Evolutionary conservation across 2,329 filamentous ascomycete genomes (phyloP).

Genomic region (Xylariaceae sp.): DNA sequence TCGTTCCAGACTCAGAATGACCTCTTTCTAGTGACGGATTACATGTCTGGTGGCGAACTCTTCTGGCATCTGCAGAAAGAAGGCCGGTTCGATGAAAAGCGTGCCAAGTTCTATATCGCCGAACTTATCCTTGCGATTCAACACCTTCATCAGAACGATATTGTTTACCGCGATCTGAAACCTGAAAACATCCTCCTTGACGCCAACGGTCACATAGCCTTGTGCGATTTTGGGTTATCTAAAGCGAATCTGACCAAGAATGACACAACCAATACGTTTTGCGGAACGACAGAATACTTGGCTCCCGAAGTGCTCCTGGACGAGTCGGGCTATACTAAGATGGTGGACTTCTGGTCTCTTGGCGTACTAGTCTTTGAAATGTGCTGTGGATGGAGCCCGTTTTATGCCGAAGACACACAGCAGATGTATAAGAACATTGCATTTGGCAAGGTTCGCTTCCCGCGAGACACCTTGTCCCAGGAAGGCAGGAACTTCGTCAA

Average conservation of each 20-base stretch:
- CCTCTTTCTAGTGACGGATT: conserved; percentile 97
- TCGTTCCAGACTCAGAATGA: conserved; percentile 98
- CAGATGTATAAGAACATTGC: conserved; percentile 99
- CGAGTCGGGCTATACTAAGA: conserved; percentile 97
- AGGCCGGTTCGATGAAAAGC: conserved; percentile 90
- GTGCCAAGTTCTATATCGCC: conserved; percentile 98
- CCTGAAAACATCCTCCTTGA: conserved; percentile 97
- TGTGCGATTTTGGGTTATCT: conserved; percentile 96
- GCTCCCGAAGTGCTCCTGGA: conserved; percentile 95
- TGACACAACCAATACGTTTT: conserved; percentile 98
- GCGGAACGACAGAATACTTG: conserved; percentile 96
- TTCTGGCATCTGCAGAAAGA: conserved; percentile 99
- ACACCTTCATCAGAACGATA: conserved; percentile 95
- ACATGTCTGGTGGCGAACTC: conserved; percentile 98
- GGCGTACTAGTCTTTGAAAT: conserved; percentile 98
- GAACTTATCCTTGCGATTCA: conserved; percentile 95
- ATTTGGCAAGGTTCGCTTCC: conserved; percentile 97
- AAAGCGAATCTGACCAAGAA: conserved; percentile 98
- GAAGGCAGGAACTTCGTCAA: conserved; percentile 99
- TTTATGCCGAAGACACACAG: conserved; percentile 98
- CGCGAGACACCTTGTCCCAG: conserved; percentile 89
- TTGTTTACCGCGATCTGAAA: conserved; percentile 96
- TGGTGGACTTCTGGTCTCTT: conserved; percentile 99
- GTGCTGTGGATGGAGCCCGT: conserved; percentile 99
- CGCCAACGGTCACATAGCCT: conserved; percentile 95